Conservation (phyloP, 2,329 filamentous ascomycete species). For the Ophiostoma perfectum region DNA sequence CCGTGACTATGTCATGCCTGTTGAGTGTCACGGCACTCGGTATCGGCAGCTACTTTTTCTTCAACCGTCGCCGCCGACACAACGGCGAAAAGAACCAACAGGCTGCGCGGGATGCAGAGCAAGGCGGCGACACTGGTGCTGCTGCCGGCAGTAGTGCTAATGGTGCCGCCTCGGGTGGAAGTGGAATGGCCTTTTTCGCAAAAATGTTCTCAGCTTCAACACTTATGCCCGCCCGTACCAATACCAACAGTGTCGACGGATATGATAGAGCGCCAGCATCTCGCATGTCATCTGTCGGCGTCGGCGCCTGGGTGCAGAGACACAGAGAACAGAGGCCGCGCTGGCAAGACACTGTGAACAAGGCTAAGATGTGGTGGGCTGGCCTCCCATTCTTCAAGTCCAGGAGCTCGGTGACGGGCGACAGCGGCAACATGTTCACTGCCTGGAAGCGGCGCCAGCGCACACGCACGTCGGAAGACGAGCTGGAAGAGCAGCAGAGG, state of each 20-base stretch:
- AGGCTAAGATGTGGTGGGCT: constrained; percentile 3
- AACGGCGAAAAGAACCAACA: neutral
- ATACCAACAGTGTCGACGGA: neutral
- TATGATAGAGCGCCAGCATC: neutral
- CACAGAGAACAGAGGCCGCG: neutral
- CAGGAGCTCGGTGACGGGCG: constrained; percentile 7
- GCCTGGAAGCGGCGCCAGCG: neutral
- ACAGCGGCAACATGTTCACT: neutral
- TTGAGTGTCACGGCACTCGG: constrained; percentile 5
- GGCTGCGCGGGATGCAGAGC: neutral
- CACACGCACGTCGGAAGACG: neutral
- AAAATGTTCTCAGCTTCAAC: neutral
- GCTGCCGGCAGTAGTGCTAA: neutral
- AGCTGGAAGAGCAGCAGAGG: neutral
- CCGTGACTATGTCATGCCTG: constrained; percentile 13
- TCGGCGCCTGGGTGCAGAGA: constrained; percentile 19
- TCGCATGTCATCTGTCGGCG: constrained; percentile 17
- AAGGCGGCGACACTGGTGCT: neutral
- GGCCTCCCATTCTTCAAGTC: neutral
- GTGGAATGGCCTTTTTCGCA: neutral
- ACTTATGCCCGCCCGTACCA: neutral
- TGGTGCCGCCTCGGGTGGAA: neutral
- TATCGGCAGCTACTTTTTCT: neutral
- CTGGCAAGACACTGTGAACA: neutral
- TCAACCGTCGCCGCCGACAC: neutral